Conservation (phyloP, 179 eudicot genomes). For the Nepenthes alata region DNA sequence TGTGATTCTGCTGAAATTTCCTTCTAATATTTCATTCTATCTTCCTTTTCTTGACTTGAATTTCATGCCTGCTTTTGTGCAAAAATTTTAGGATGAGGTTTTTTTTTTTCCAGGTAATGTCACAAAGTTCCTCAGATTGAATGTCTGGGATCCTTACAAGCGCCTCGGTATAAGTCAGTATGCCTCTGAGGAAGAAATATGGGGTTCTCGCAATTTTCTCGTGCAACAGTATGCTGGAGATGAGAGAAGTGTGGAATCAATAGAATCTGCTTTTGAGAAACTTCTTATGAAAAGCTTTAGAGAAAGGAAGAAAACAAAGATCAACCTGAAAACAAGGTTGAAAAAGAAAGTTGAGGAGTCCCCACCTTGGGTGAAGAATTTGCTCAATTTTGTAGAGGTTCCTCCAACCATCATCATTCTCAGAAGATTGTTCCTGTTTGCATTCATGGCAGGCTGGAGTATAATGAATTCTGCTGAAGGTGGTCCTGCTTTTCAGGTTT, state of each 20-base stretch:
- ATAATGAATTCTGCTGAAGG: constrained; percentile 82
- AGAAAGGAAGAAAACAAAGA: constrained; percentile 69
- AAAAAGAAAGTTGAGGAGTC: constrained; percentile 90
- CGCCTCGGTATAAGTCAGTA: constrained; percentile 74
- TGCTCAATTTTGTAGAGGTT: constrained; percentile 75
- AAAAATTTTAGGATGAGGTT: too few relatives aligned
- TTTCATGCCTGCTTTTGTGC: too few relatives aligned
- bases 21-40: too few relatives aligned
- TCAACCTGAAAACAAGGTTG: constrained; percentile 78
- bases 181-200: constrained; percentile 92
- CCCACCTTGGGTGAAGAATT: constrained; percentile 86
- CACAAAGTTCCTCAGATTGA: constrained; percentile 50
- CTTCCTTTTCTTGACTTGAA: too few relatives aligned
- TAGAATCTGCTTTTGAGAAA: constrained; percentile 91
- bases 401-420: constrained; percentile 66
- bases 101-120: constrained; percentile 29
- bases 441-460: constrained; percentile 89
- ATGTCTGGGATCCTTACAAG: constrained; percentile 91
- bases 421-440: constrained; percentile 75
- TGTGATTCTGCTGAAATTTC: too few relatives aligned
- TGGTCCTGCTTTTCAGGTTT: constrained; percentile 94
- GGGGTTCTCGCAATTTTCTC: constrained; percentile 87
- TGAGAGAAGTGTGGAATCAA: constrained; percentile 83
- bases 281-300: constrained; percentile 68
- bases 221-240: constrained; percentile 61